Evolutionary conservation across 75 land plant genomes (phyloP).

Genomic region (Pinus tabuliformis): DNA sequence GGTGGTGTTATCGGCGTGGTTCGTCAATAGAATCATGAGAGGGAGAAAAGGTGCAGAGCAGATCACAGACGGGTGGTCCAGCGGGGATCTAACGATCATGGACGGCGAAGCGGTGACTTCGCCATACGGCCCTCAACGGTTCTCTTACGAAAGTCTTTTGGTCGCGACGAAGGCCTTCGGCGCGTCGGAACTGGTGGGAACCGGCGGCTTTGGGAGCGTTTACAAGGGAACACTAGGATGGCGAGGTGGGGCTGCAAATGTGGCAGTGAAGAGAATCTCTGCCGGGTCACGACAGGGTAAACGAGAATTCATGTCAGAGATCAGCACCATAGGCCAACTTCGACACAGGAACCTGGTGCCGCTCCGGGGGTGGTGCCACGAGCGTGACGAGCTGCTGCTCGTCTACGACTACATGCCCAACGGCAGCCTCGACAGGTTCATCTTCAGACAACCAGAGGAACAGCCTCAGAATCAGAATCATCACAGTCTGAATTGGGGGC

Average conservation of each 20-base stretch:
- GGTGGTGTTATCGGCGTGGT: neutral
- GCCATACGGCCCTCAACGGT: neutral
- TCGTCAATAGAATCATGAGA: neutral
- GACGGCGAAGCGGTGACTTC: no score
- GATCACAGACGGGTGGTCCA: neutral
- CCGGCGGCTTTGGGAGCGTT: slow-evolving; percentile 12
- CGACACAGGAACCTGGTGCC: slow-evolving; percentile 39
- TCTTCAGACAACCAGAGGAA: neutral
- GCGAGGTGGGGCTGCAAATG: neutral
- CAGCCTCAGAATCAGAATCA: no score
- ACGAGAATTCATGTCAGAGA: slow-evolving; percentile 37
- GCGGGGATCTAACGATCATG: neutral
- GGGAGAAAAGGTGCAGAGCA: neutral
- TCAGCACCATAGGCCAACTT: slow-evolving; percentile 28
- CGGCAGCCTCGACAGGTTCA: neutral
- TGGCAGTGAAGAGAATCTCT: slow-evolving; percentile 20
- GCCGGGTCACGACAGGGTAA: slow-evolving; percentile 19
- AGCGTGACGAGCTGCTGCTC: neutral
- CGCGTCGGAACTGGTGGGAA: slow-evolving; percentile 7
- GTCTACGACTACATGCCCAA: slow-evolving; percentile 6
- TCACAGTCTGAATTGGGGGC: slow-evolving; percentile 10
- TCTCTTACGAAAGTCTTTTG: neutral
- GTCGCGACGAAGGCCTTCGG: slow-evolving; percentile 10
- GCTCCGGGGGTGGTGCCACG: slow-evolving; percentile 31
- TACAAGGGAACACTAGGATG: neutral